phyloP scores from a whole-genome alignment of 1,284 basidiomycete genomes.

The Cryptococcus neoformans region DNA sequence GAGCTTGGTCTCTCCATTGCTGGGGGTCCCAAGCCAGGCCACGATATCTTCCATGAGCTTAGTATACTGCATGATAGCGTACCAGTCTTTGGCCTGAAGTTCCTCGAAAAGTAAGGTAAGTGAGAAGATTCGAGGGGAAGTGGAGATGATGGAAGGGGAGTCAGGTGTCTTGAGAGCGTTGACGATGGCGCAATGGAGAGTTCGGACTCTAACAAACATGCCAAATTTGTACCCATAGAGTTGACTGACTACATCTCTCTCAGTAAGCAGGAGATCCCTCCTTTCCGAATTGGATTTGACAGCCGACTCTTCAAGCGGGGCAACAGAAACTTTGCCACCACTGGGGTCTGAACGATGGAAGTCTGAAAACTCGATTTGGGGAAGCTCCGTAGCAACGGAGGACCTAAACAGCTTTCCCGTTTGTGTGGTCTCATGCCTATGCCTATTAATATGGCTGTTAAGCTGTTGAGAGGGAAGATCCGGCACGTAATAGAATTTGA shows the following conservation, averaged over 20 bases:
- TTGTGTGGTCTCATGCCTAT: background rate
- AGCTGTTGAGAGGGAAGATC: background rate
- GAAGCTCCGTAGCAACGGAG: no score
- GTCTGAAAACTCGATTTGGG: background rate
- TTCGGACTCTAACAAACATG: slow-evolving; percentile 23
- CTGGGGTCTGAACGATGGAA: background rate
- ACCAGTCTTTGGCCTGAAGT: slow-evolving; percentile 30
- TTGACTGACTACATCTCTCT: slow-evolving; percentile 24
- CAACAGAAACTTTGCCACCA: background rate
- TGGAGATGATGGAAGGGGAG: slow-evolving; percentile 18
- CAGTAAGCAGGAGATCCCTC: slow-evolving; percentile 22
- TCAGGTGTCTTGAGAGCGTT: background rate
- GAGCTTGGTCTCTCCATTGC: slow-evolving; percentile 18
- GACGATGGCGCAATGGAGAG: slow-evolving; percentile 25
- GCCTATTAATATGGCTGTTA: background rate
- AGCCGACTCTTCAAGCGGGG: background rate
- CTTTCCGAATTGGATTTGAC: slow-evolving; percentile 4
- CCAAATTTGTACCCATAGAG: slow-evolving; percentile 35
- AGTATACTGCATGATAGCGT: slow-evolving; percentile 19
- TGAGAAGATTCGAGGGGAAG: slow-evolving; percentile 31
- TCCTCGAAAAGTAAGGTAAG: slow-evolving; percentile 36
- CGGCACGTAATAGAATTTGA: background rate
- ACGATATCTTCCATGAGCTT: slow-evolving; percentile 32
- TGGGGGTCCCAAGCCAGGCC: slow-evolving; percentile 26
- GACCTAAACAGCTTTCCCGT: background rate